Base-by-base conservation (phyloP, 2,329 filamentous ascomycete species). In the Didymella keratinophila region DNA sequence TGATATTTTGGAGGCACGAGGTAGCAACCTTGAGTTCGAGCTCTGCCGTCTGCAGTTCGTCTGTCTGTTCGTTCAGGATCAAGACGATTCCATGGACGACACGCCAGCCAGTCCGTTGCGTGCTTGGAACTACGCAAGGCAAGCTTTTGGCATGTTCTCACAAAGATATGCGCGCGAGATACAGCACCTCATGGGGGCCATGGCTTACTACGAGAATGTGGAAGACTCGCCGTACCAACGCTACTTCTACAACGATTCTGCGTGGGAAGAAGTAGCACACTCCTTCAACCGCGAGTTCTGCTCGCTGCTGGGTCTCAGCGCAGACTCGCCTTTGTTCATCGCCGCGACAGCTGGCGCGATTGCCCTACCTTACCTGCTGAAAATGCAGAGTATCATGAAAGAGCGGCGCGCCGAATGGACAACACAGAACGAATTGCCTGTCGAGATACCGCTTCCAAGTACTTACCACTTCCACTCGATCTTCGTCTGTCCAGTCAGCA, bases 401-500 rank as follows among this genome's bases (percentile, higher is more conserved):
- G 88, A 92, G 68, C 93, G 94, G 78, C 88, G 91, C 62, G 96
- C 94, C 0, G 93, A 96, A 77, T 99, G 95, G 95, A 97, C 93
- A 0, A 93, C 92, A 4, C 86, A 90, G 60, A 89, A 95, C 71
- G 95, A 99, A 76, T 82, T 99, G 18, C 92, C 94, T 0, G 95
- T 89, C 42, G 87, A 89, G 76, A 88, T 88, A 16, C 85, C 87
- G 0, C 78, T 89, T 4, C 87, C 87, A 2, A 84, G 83, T 2
- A 81, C 82, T 6, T 89, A 88, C 71, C 82, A 85, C 51, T 99
- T 96, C 81, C 95, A 99, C 77, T 91, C 91, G 55, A 97, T 99
- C 72, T 99, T 99, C 74, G 95, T 99, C 41, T 99, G 95, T 72
- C 95, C 95, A 0, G 95, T 99, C 5, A 93, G 90, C 70, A 98